These are phyloP conservation scores for Craspedostauros australis DNA, from an alignment of 108 stramenopile species.

Conservation along the genomic window DNA sequence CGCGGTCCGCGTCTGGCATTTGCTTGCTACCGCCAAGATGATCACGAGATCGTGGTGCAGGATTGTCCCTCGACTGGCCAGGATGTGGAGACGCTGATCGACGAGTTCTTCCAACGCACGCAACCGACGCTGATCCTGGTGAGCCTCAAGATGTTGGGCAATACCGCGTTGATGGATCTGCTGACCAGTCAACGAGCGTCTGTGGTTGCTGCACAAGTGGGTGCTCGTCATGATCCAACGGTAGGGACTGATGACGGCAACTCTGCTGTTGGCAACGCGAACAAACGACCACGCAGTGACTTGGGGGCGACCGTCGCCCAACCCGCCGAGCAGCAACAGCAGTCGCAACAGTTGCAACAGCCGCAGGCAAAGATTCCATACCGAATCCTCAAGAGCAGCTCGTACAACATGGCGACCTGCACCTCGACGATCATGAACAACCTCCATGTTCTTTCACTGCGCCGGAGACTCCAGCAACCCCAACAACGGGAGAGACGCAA, in stretches of 20 bases:
- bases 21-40: slow-evolving; percentile 69
- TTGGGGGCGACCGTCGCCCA: too few relatives aligned
- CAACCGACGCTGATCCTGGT: slow-evolving; percentile 68
- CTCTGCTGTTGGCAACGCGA: slow-evolving; percentile 11
- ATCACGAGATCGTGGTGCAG: slow-evolving; percentile 67
- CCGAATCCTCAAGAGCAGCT: slow-evolving; percentile 53
- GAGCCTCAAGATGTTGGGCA: slow-evolving; percentile 33
- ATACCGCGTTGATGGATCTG: slow-evolving; percentile 35
- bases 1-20: slow-evolving; percentile 62
- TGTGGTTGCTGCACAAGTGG: not conserved
- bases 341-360: too few relatives aligned
- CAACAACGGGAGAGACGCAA: not conserved
- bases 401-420: slow-evolving; percentile 42
- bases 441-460: not conserved
- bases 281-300: too few relatives aligned
- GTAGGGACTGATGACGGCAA: not conserved
- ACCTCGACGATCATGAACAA: slow-evolving; percentile 6
- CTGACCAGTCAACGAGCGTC: slow-evolving; percentile 25
- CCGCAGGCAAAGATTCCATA: too few relatives aligned
- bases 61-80: slow-evolving; percentile 30
- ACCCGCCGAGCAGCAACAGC: too few relatives aligned
- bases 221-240: not conserved
- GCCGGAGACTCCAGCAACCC: not conserved
- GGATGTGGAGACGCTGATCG: slow-evolving; percentile 48
- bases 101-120: slow-evolving; percentile 36